These are phyloP conservation scores for Hemisphaericaspora xylofermentans DNA, from an alignment of 1,139 yeast species.

Conservation along the genomic window DNA sequence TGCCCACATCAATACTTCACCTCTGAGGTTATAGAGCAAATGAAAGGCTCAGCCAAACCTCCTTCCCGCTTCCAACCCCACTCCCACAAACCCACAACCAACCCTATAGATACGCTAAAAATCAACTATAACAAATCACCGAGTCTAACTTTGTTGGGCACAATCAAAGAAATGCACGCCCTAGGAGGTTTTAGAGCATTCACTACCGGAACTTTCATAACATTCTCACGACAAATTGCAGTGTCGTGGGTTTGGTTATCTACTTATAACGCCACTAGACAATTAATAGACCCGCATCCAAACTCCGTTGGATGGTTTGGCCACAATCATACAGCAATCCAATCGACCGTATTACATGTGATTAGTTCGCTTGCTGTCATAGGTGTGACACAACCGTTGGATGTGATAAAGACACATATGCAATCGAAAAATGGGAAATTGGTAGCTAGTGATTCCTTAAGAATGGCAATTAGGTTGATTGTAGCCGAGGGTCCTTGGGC, in stretches of 20 bases:
- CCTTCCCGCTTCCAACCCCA: conserved; percentile 24
- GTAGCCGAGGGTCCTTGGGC: conserved; percentile 62
- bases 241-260: conserved; percentile 84
- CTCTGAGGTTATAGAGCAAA: conserved; percentile 32
- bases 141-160: conserved; percentile 50
- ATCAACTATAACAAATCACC: conserved; percentile 52
- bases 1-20: conserved; percentile 48
- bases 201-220: conserved; percentile 77
- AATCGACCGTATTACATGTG: conserved; percentile 54
- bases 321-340: conserved; percentile 38
- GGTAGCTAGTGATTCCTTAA: conserved; percentile 64
- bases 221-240: conserved; percentile 74
- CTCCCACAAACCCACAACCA: conserved; percentile 13
- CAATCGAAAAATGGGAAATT: conserved; percentile 71
- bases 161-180: conserved; percentile 63
- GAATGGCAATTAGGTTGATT: conserved; percentile 72
- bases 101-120: conserved; percentile 30
- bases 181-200: conserved; percentile 80
- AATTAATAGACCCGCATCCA: conserved; percentile 57
- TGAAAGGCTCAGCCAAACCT: conserved; percentile 24
- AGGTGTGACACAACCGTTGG: conserved; percentile 84
- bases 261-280: conserved; percentile 75
- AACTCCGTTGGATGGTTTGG: conserved; percentile 56
- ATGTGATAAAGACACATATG: conserved; percentile 84
- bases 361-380: conserved; percentile 67